phyloP scores from a whole-genome alignment of 2,329 filamentous ascomycete genomes.

The Aspergillus sp. region DNA sequence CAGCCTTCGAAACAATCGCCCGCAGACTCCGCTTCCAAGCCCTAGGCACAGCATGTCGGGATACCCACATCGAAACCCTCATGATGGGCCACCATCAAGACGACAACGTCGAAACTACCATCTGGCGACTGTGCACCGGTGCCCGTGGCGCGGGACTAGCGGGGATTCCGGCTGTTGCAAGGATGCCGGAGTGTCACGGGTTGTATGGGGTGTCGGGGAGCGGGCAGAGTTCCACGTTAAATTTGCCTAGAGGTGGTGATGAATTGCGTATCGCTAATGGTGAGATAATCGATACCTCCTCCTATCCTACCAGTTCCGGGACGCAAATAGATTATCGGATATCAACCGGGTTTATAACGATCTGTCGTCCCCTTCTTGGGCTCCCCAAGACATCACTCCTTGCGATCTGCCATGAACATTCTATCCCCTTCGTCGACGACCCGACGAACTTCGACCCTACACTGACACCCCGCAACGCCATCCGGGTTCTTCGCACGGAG shows the following conservation, averaged over 20 bases:
- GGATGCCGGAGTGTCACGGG: conserved; percentile 78
- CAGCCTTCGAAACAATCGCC: conserved; percentile 70
- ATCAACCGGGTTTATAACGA: conserved; percentile 27
- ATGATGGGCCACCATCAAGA: conserved; percentile 81
- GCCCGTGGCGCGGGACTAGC: conserved; percentile 62
- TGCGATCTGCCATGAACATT: conserved; percentile 58
- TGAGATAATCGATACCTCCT: no score
- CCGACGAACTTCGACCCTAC: conserved; percentile 70
- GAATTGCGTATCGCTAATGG: no score
- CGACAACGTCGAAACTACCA: conserved; percentile 81
- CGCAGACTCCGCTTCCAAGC: conserved; percentile 64
- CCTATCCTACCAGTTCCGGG: no score
- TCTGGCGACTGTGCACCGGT: conserved; percentile 65
- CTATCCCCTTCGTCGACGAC: conserved; percentile 73
- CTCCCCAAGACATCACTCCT: conserved; percentile 60
- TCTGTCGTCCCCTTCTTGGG: conserved; percentile 31
- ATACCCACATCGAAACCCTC: conserved; percentile 48
- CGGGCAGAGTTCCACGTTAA: conserved; percentile 28
- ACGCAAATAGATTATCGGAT: conserved; percentile 4
- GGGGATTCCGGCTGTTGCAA: conserved; percentile 57
- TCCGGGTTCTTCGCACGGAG: conserved; percentile 57
- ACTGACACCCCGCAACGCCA: conserved; percentile 70
- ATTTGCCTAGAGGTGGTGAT: no score
- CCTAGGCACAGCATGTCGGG: conserved; percentile 55
- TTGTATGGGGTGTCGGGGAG: conserved; percentile 64